These are phyloP conservation scores for Polytrichum commune DNA, from an alignment of 225 moss, liverwort and hornwort species.

Conservation along the genomic window DNA sequence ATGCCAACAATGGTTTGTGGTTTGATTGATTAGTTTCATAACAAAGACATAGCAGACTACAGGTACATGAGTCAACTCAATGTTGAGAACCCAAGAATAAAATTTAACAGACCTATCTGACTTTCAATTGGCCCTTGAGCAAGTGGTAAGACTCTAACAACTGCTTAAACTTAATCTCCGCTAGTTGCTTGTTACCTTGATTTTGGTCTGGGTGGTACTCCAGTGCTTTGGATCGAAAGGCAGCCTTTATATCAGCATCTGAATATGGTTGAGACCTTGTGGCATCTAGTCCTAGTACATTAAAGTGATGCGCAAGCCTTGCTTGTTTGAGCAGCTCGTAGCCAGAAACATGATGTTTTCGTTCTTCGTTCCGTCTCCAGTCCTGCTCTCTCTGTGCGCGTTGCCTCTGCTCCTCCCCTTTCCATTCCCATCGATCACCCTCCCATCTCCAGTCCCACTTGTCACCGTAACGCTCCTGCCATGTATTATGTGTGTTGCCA, in stretches of 20 bases:
- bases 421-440: slow-evolving; percentile 61
- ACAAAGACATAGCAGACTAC: too few relatives aligned
- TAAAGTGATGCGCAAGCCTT: slow-evolving; percentile 56
- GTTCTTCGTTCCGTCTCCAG: slow-evolving; percentile 52
- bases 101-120: slow-evolving; percentile 23
- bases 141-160: slow-evolving; percentile 80
- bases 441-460: slow-evolving; percentile 94
- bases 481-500: slow-evolving; percentile 66
- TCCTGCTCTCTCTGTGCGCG: slow-evolving; percentile 52
- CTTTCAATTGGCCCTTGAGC: slow-evolving; percentile 44
- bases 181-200: slow-evolving; percentile 58
- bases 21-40: too few relatives aligned
- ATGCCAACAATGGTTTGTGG: too few relatives aligned
- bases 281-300: slow-evolving; percentile 71
- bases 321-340: slow-evolving; percentile 51
- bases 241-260: slow-evolving; percentile 82
- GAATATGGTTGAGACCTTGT: slow-evolving; percentile 60
- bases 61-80: too few relatives aligned
- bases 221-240: slow-evolving; percentile 76
- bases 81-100: background rate
- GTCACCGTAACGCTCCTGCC: slow-evolving; percentile 88
- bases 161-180: slow-evolving; percentile 76
- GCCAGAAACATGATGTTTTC: slow-evolving; percentile 33
- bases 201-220: slow-evolving; percentile 92
- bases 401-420: slow-evolving; percentile 63